phyloP scores from a whole-genome alignment of 225 moss, liverwort and hornwort species.

The Pseudoscleropodium purum region DNA sequence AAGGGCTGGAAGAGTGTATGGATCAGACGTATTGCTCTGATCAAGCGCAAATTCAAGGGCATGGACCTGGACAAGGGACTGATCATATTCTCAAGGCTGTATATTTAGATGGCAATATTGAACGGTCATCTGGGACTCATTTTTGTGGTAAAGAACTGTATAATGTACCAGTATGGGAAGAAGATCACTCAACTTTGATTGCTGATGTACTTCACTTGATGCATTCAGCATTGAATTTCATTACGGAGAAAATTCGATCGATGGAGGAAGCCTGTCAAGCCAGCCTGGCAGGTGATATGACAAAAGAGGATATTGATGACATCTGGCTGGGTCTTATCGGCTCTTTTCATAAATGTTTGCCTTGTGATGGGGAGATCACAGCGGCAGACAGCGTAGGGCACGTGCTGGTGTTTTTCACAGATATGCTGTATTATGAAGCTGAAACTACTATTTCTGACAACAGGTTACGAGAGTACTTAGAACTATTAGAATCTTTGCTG shows the following conservation, averaged over 20 bases:
- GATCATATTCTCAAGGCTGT: background rate
- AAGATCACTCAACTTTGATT: slow-evolving; percentile 39
- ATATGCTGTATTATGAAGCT: slow-evolving; percentile 58
- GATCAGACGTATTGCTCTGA: slow-evolving; percentile 30
- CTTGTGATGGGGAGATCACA: slow-evolving; percentile 22
- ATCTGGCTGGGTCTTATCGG: slow-evolving; percentile 17
- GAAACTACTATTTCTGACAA: slow-evolving; percentile 35
- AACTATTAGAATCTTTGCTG: slow-evolving; percentile 57
- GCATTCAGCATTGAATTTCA: slow-evolving; percentile 62
- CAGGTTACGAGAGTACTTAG: slow-evolving; percentile 56
- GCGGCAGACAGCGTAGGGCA: slow-evolving; percentile 38
- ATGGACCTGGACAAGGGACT: slow-evolving; percentile 7
- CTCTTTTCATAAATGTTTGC: slow-evolving; percentile 32
- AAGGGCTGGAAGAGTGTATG: slow-evolving; percentile 35
- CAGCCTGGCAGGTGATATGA: background rate
- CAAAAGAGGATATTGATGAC: slow-evolving; percentile 13
- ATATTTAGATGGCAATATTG: slow-evolving; percentile 17
- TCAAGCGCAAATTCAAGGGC: slow-evolving; percentile 14
- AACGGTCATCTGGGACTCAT: slow-evolving; percentile 34
- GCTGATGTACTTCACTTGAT: slow-evolving; percentile 64
- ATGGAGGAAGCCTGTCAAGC: slow-evolving; percentile 7
- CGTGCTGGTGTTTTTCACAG: slow-evolving; percentile 61
- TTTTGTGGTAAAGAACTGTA: slow-evolving; percentile 17
- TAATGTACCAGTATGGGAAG: slow-evolving; percentile 28
- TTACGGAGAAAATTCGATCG: slow-evolving; percentile 27